Conservation (phyloP, 129 eudicot genomes). For the Escallonia herrerae region DNA sequence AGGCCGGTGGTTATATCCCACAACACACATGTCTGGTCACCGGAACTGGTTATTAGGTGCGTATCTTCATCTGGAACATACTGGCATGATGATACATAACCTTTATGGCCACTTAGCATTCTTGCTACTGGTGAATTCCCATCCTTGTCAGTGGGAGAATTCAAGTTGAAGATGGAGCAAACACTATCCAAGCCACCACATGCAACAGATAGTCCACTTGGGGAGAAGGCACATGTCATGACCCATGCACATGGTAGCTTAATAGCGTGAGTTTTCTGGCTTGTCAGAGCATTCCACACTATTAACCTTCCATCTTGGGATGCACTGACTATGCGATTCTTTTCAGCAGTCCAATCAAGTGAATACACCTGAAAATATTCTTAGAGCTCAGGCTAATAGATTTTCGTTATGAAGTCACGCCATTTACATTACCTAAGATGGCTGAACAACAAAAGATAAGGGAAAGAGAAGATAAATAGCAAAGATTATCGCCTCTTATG, state of each 20-base stretch:
- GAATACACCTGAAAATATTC: conserved; percentile 63
- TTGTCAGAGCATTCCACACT: conserved; percentile 97
- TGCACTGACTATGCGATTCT: conserved; percentile 91
- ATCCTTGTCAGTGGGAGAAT: conserved; percentile 68
- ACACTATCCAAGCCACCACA: conserved; percentile 95
- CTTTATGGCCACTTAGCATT: conserved; percentile 89
- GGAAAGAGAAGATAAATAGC: too few relatives aligned
- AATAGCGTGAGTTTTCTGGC: conserved; percentile 93
- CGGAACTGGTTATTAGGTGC: conserved; percentile 76
- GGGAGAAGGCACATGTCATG: conserved; percentile 96
- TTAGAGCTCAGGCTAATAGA: neutral
- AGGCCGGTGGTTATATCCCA: conserved; percentile 92
- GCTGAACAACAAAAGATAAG: neutral
- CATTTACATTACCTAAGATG: neutral
- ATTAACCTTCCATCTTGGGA: conserved; percentile 95
- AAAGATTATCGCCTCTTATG: too few relatives aligned
- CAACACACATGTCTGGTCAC: conserved; percentile 83
- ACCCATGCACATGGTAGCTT: conserved; percentile 98
- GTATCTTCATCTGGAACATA: conserved; percentile 81
- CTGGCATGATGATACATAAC: conserved; percentile 87
- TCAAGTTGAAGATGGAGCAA: conserved; percentile 82
- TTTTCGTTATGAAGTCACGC: neutral
- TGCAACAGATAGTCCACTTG: conserved; percentile 92
- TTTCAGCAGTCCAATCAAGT: conserved; percentile 94
- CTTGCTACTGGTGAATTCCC: conserved; percentile 73